These are phyloP conservation scores for Phyllosticta ampelicida DNA, from an alignment of 2,329 filamentous ascomycete species.

Conservation along the genomic window DNA sequence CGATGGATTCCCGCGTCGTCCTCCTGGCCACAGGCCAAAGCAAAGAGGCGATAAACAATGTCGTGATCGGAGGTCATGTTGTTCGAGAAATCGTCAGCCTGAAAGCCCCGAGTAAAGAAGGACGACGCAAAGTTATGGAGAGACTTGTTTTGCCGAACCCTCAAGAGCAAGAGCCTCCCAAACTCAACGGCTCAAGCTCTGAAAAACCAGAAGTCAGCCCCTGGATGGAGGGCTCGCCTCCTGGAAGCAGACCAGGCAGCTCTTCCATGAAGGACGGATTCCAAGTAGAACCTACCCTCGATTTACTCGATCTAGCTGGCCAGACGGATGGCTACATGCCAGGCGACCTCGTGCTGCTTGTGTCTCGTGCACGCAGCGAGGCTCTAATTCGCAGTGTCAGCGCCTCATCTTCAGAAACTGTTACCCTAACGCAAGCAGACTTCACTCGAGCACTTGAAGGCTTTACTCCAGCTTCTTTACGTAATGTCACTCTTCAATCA, in stretches of 20 bases:
- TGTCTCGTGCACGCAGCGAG: conserved; percentile 81
- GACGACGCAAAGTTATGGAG: conserved; percentile 71
- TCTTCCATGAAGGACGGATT: conserved; percentile 44
- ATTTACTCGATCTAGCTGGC: conserved; percentile 86
- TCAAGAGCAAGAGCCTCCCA: not conserved
- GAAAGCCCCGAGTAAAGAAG: conserved; percentile 88
- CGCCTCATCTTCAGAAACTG: conserved; percentile 24
- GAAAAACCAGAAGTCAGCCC: conserved; percentile 22
- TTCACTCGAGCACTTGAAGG: conserved; percentile 79
- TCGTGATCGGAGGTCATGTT: conserved; percentile 83
- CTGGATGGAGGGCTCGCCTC: conserved; percentile 61
- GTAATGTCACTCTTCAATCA: conserved; percentile 87
- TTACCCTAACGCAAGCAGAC: conserved; percentile 61
- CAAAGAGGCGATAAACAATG: conserved; percentile 85
- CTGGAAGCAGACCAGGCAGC: conserved; percentile 33
- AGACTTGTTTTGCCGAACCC: conserved; percentile 44
- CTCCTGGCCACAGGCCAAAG: conserved; percentile 83
- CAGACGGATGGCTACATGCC: conserved; percentile 98
- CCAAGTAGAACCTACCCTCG: conserved; percentile 62
- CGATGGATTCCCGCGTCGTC: conserved; percentile 67
- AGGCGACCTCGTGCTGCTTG: conserved; percentile 76
- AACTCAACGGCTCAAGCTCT: conserved; percentile 12
- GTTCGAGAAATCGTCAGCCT: conserved; percentile 83
- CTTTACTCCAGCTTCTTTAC: conserved; percentile 88
- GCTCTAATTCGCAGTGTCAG: conserved; percentile 74